Evolutionary conservation across 2,329 filamentous ascomycete species (phyloP).

Genomic region (Ceratocystis diversiconidia): DNA sequence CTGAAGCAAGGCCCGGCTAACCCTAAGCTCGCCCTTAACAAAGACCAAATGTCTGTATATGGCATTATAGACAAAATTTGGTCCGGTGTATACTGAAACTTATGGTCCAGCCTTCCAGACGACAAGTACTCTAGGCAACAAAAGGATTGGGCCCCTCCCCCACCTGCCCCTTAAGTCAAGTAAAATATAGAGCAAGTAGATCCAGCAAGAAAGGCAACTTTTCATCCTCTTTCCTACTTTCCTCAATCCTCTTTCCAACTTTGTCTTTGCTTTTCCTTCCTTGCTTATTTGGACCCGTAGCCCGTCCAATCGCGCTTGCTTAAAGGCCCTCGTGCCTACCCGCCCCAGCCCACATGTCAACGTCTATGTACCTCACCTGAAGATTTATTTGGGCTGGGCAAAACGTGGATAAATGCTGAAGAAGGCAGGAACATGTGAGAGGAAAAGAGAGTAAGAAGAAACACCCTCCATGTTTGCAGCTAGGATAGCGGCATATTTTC

Average conservation of each 20-base stretch:
- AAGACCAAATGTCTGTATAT: too few relatives aligned
- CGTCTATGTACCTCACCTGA: neutral
- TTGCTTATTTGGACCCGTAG: neutral
- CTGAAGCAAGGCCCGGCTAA: neutral
- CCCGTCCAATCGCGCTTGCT: slow-evolving; percentile 7
- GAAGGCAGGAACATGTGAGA: neutral
- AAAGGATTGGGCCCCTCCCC: neutral
- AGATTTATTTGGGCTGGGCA: neutral
- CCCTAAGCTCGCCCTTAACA: neutral
- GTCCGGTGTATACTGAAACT: neutral
- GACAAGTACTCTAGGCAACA: neutral
- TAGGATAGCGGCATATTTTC: neutral
- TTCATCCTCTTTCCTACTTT: neutral
- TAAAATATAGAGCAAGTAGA: slow-evolving; percentile 1
- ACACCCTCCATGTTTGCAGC: too few relatives aligned
- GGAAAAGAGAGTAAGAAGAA: too few relatives aligned
- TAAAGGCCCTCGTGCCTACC: neutral
- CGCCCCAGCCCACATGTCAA: neutral
- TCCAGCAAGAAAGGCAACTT: neutral
- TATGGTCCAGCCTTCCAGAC: neutral
- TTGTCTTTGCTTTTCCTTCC: neutral
- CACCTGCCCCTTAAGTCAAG: slow-evolving; percentile 2
- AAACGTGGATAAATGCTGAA: neutral
- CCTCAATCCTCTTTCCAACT: neutral
- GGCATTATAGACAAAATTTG: too few relatives aligned